phyloP scores from a whole-genome alignment of 179 eudicot genomes.

The Beta lomatogona region DNA sequence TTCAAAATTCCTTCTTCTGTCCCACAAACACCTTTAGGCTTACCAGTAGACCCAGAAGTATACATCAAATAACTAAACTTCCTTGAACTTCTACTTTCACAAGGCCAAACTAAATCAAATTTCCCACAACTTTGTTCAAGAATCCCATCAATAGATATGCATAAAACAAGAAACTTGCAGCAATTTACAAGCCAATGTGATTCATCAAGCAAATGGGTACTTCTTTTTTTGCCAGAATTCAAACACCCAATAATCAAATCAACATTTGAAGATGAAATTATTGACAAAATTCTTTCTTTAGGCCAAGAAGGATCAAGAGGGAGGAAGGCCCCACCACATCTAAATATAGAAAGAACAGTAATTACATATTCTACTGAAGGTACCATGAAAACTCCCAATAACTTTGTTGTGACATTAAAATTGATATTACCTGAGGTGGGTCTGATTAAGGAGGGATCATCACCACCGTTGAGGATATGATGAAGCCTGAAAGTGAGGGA shows the following conservation, averaged over 20 bases:
- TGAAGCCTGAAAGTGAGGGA: constrained; percentile 54
- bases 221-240: constrained; percentile 31
- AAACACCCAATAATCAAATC: constrained; percentile 56
- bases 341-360: constrained; percentile 70
- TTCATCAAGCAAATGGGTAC: constrained; percentile 38
- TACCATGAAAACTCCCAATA: constrained; percentile 70
- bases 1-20: constrained; percentile 85
- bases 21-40: constrained; percentile 91
- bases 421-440: constrained; percentile 46
- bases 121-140: constrained; percentile 42
- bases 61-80: constrained; percentile 83
- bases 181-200: constrained; percentile 50
- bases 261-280: constrained; percentile 62
- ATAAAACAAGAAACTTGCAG: constrained; percentile 44
- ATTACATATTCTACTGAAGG: constrained; percentile 83
- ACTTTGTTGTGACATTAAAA: constrained; percentile 34
- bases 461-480: constrained; percentile 56
- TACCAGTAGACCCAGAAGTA: constrained; percentile 95
- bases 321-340: constrained; percentile 78
- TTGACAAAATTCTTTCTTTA: constrained; percentile 55
- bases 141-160: constrained; percentile 40
- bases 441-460: constrained; percentile 50
- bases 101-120: constrained; percentile 56
- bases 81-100: constrained; percentile 52
- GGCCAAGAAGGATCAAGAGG: constrained; percentile 91